These are phyloP conservation scores for Fraxinus greggii DNA, from an alignment of 305 asterid species.

Conservation along the genomic window DNA sequence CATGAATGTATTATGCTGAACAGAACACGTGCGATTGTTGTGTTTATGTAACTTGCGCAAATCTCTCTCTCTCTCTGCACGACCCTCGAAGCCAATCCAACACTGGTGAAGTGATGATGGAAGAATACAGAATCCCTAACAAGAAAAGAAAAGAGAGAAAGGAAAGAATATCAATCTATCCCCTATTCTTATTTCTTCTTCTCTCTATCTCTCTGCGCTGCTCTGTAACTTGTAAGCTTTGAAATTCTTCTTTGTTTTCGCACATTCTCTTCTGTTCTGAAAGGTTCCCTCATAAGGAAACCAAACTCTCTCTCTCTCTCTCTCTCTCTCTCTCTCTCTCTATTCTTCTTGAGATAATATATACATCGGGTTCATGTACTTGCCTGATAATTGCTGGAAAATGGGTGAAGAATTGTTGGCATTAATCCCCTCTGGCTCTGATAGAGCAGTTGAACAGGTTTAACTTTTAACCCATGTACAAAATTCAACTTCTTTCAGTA, in stretches of 20 bases:
- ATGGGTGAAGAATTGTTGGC: conserved; percentile 43
- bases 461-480: conserved; percentile 4
- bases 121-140: not conserved
- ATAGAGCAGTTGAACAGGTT: conserved; percentile 49
- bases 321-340: not conserved
- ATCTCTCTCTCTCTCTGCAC: not conserved
- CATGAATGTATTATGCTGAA: not conserved
- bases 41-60: not conserved
- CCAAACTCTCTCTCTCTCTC: not conserved
- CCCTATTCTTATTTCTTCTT: not conserved
- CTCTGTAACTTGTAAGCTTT: not conserved
- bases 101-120: not conserved
- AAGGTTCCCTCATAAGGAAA: not conserved
- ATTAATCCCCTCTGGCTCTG: conserved; percentile 24
- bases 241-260: conserved; percentile 1
- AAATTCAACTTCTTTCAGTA: not conserved
- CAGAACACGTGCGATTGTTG: conserved; percentile 5
- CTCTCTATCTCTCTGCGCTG: not conserved
- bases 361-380: not conserved
- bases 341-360: not conserved
- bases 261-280: not conserved
- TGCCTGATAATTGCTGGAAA: conserved; percentile 23
- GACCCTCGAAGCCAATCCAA: not conserved
- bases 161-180: not conserved
- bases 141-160: not conserved